Percentiles rank a stretch among this genome's conserved stretches.
phyloP scores from a whole-genome alignment of 805 yeast species.

The Starmerella vitae region DNA sequence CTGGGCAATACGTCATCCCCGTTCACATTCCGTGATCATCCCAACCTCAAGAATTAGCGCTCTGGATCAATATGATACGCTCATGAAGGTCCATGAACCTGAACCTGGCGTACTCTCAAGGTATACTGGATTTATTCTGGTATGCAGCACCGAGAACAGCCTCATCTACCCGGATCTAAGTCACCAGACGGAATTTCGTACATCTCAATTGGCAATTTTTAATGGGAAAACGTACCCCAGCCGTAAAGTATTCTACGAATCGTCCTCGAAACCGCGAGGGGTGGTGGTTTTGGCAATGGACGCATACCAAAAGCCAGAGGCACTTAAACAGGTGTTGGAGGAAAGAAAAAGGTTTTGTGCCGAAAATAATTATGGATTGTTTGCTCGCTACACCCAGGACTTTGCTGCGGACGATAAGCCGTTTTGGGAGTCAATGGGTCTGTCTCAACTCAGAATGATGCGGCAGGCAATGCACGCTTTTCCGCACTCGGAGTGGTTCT shows the following conservation, averaged over 20 bases:
- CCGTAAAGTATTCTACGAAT: constrained; percentile 16
- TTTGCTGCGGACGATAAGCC: constrained; percentile 32
- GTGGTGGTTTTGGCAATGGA: constrained; percentile 71
- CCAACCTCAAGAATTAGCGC: too few relatives aligned
- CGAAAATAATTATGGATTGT: constrained; percentile 59
- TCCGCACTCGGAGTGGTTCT: constrained; percentile 69
- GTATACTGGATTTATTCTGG: background rate
- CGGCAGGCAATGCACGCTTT: constrained; percentile 84
- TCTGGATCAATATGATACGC: too few relatives aligned
- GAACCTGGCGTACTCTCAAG: too few relatives aligned
- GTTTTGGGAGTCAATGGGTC: constrained; percentile 27
- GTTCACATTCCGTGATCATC: too few relatives aligned
- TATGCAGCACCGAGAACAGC: constrained; percentile 4
- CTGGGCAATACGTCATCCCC: too few relatives aligned
- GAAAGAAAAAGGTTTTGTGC: constrained; percentile 77
- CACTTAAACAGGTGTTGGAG: constrained; percentile 51
- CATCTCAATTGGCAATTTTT: constrained; percentile 21
- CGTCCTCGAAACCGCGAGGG: constrained; percentile 25
- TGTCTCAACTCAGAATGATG: constrained; percentile 46
- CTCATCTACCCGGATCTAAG: constrained; percentile 22
- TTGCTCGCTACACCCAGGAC: constrained; percentile 72
- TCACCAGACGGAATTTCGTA: constrained; percentile 20
- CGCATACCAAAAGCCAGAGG: constrained; percentile 48
- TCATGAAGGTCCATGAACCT: too few relatives aligned
- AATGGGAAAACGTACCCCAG: constrained; percentile 19